These are phyloP conservation scores for Misopates orontium DNA, from an alignment of 257 asterid genomes.

Conservation along the genomic window DNA sequence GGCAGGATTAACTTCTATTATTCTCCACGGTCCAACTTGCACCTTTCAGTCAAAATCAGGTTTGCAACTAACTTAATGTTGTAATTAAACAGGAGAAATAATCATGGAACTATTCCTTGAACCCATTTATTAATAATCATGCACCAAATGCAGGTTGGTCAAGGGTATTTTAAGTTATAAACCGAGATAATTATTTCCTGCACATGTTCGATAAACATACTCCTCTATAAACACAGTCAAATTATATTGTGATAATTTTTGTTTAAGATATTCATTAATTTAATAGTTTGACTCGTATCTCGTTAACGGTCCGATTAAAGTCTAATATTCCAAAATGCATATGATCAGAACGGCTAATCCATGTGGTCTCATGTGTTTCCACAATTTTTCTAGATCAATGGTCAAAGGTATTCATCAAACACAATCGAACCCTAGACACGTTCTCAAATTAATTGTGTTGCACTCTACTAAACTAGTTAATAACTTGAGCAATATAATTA, in stretches of 20 bases:
- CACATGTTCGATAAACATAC: slow-evolving; percentile 42
- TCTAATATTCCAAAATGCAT: slow-evolving; percentile 33
- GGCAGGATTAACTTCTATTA: background rate
- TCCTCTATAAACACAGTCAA: background rate
- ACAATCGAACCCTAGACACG: slow-evolving; percentile 20
- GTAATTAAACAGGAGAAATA: slow-evolving; percentile 1
- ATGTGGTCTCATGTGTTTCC: slow-evolving; percentile 78
- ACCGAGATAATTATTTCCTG: slow-evolving; percentile 24
- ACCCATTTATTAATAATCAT: slow-evolving; percentile 25
- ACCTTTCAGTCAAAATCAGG: slow-evolving; percentile 44
- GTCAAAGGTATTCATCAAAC: slow-evolving; percentile 35
- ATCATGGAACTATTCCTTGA: slow-evolving; percentile 43
- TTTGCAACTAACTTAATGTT: slow-evolving; percentile 22
- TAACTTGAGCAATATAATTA: slow-evolving; percentile 8
- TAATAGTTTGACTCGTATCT: slow-evolving; percentile 46
- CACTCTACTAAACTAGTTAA: background rate
- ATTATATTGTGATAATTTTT: background rate
- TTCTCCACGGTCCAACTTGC: slow-evolving; percentile 40
- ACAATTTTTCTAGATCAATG: slow-evolving; percentile 22
- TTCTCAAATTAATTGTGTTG: slow-evolving; percentile 20
- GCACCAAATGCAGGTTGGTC: slow-evolving; percentile 43
- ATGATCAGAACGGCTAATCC: slow-evolving; percentile 41
- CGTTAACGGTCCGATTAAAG: slow-evolving; percentile 28
- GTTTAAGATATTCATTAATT: background rate
- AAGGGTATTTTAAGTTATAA: slow-evolving; percentile 28